A percentile compares a stretch with the other conserved stretches of the same genome.
Conservation (phyloP, 495 filamentous ascomycete genomes). For the Acidomyces sp. region DNA sequence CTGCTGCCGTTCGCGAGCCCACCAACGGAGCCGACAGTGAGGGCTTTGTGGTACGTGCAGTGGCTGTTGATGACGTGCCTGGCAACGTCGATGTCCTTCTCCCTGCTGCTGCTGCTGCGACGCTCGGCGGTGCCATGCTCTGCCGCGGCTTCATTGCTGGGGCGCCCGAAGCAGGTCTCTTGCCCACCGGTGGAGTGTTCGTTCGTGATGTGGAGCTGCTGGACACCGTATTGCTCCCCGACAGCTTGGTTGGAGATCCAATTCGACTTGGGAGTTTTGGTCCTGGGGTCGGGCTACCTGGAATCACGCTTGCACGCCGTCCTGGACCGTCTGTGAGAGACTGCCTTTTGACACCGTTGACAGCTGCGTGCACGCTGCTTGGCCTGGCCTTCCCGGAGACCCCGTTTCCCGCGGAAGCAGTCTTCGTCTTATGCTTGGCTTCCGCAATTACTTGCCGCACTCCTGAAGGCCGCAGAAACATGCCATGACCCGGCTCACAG, state of each 20-base stretch:
- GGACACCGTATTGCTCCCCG: conserved; percentile 43
- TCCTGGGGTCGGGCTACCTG: conserved; percentile 19
- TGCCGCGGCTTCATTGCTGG: conserved; percentile 40
- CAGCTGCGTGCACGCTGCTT: conserved; percentile 7
- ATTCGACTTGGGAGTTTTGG: conserved; percentile 13
- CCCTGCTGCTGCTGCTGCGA: neutral
- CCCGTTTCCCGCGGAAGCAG: conserved; percentile 2
- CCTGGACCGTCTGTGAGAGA: conserved; percentile 4
- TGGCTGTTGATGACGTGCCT: conserved; percentile 16
- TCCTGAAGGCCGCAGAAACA: conserved; percentile 68
- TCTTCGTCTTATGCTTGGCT: conserved; percentile 9
- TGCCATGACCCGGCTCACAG: conserved; percentile 64
- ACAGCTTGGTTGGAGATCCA: conserved; percentile 69
- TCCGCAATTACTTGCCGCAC: conserved; percentile 39
- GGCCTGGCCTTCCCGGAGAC: conserved; percentile 2
- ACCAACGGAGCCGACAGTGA: conserved; percentile 16
- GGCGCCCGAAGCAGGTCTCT: conserved; percentile 34
- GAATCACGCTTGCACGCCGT: conserved; percentile 9
- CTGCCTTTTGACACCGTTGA: conserved; percentile 20
- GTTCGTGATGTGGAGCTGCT: conserved; percentile 45
- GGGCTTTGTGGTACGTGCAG: conserved; percentile 24
- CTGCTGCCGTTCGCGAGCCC: conserved; percentile 12
- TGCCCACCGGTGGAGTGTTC: conserved; percentile 35
- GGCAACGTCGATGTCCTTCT: conserved; percentile 11
- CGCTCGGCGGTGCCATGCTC: conserved; percentile 28